These are phyloP conservation scores for Blastocystis sp. DNA, from an alignment of 352 stramenopile genomes.

Conservation along the genomic window DNA sequence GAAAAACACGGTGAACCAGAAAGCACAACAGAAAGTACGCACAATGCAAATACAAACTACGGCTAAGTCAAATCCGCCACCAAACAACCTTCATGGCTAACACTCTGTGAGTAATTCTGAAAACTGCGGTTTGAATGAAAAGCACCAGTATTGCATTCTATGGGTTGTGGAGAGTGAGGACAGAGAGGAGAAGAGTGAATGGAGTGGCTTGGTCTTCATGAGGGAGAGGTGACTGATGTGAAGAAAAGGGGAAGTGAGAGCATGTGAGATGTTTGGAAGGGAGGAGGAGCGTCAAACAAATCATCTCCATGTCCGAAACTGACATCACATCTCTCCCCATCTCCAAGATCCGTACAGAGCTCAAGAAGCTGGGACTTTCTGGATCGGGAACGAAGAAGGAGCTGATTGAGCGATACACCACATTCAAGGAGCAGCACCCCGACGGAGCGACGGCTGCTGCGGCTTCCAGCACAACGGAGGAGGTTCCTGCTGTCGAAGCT, in stretches of 20 bases:
- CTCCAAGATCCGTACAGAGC: slow-evolving; percentile 32
- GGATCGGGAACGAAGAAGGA: slow-evolving; percentile 54
- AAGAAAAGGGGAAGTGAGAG: too few relatives aligned
- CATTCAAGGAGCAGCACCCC: slow-evolving; percentile 8
- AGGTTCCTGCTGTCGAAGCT: background rate
- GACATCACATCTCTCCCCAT: slow-evolving; percentile 58
- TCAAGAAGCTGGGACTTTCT: slow-evolving; percentile 37
- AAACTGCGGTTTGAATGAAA: slow-evolving; percentile 11
- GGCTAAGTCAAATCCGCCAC: background rate
- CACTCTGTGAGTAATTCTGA: background rate
- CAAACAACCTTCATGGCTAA: slow-evolving; percentile 15
- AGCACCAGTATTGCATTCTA: background rate
- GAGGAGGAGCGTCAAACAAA: too few relatives aligned
- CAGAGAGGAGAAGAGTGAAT: background rate
- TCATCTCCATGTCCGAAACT: slow-evolving; percentile 26
- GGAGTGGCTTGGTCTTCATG: background rate
- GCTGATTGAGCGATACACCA: slow-evolving; percentile 47
- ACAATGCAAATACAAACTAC: slow-evolving; percentile 30
- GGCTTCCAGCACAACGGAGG: background rate
- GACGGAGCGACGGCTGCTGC: background rate
- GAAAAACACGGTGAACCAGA: background rate
- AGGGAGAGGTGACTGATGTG: background rate
- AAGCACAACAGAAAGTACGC: slow-evolving; percentile 27
- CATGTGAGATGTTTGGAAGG: too few relatives aligned
- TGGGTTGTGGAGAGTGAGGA: background rate